Conservation (phyloP, 192 early-diverging fungal genomes). For the Rhizoclosmatium sp. region DNA sequence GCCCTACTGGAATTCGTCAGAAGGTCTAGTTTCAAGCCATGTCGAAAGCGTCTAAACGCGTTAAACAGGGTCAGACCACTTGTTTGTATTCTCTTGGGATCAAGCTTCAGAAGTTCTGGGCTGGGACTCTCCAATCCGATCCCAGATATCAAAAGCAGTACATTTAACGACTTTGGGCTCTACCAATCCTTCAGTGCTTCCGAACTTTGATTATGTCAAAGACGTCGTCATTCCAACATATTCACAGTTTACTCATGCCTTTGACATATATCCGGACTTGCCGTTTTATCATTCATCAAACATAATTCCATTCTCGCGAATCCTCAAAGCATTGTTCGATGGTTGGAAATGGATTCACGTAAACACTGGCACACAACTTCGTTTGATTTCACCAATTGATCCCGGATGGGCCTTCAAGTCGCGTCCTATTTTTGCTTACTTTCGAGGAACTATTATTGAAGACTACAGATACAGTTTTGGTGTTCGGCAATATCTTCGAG, state of each 20-base stretch:
- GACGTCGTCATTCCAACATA: conserved; percentile 44
- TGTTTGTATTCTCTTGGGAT: conserved; percentile 42
- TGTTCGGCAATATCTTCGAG: conserved; percentile 38
- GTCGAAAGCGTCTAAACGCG: background rate
- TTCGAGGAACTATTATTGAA: conserved; percentile 43
- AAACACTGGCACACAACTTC: too few species aligned
- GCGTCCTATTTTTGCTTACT: conserved; percentile 42
- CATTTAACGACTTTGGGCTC: conserved; percentile 39
- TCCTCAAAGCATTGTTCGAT: too few species aligned
- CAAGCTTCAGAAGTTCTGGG: conserved; percentile 46
- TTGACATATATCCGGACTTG: background rate
- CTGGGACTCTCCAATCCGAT: conserved; percentile 26
- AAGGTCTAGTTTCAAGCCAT: background rate
- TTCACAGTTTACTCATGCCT: conserved; percentile 17
- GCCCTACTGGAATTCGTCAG: conserved; percentile 27
- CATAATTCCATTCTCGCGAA: background rate
- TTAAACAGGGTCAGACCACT: conserved; percentile 32
- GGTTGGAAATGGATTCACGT: too few species aligned
- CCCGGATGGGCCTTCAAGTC: conserved; percentile 14
- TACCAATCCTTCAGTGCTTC: background rate
- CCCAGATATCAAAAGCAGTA: conserved; percentile 10
- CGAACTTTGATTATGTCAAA: background rate
- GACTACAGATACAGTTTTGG: conserved; percentile 42
- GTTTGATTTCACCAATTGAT: too few species aligned
- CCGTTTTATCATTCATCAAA: background rate